Evolutionary conservation across 371 early-diverging fungal species (phyloP).

Genomic region (Mucor velutinosus): DNA sequence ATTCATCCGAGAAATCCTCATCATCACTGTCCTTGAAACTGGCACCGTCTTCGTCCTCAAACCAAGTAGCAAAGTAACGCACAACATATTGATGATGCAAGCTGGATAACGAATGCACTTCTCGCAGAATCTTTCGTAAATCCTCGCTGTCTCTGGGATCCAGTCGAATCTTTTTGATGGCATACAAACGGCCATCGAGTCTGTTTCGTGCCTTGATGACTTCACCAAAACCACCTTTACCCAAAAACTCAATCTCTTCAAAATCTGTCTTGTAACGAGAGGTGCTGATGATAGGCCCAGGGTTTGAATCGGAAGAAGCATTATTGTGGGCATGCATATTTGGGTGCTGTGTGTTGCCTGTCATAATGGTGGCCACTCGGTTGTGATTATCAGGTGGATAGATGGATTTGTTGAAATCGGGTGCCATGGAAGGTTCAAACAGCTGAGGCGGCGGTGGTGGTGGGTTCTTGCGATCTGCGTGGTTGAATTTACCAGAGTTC

Average conservation of each 20-base stretch:
- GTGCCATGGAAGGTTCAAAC: slow-evolving; percentile 19
- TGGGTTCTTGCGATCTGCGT: neutral
- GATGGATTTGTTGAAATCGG: slow-evolving; percentile 10
- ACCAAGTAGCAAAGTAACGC: slow-evolving; percentile 95
- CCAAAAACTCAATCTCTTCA: slow-evolving; percentile 92
- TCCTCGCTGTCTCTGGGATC: slow-evolving; percentile 79
- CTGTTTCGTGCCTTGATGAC: slow-evolving; percentile 91
- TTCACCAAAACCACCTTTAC: slow-evolving; percentile 93
- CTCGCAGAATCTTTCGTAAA: slow-evolving; percentile 82
- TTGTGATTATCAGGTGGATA: slow-evolving; percentile 12
- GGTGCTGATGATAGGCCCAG: slow-evolving; percentile 6
- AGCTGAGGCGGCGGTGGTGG: slow-evolving; percentile 1
- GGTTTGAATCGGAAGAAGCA: neutral
- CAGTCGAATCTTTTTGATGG: slow-evolving; percentile 85
- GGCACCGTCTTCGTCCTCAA: slow-evolving; percentile 62
- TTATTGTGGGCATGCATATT: neutral
- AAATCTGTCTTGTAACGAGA: slow-evolving; percentile 88
- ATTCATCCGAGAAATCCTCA: slow-evolving; percentile 51
- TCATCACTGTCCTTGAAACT: slow-evolving; percentile 47
- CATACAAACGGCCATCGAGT: slow-evolving; percentile 86
- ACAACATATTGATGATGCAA: slow-evolving; percentile 92
- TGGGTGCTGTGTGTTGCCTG: neutral
- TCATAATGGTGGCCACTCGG: neutral
- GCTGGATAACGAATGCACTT: slow-evolving; percentile 89
- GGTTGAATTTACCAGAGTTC: slow-evolving; percentile 5